Conservation (phyloP, 139 green algal species). For the Chlorella sorokiniana region DNA sequence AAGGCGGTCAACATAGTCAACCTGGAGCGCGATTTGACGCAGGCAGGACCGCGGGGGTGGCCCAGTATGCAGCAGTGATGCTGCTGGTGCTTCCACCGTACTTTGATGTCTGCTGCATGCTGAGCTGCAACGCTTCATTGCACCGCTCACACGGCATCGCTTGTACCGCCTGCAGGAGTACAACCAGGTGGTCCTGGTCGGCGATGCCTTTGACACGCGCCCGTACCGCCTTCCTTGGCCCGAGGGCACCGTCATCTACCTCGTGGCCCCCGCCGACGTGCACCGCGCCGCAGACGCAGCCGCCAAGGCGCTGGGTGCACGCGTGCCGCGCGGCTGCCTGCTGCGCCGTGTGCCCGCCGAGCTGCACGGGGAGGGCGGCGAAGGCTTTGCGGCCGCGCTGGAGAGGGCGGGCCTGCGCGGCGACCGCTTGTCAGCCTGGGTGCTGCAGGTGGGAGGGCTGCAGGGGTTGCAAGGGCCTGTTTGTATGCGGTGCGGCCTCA, state of each 20-base stretch:
- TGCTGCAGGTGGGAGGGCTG: conserved; percentile 25
- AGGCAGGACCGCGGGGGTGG: not conserved
- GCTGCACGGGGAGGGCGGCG: conserved; percentile 20
- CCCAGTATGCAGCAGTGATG: not conserved
- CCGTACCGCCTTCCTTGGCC: conserved; percentile 73
- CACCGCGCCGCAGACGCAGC: conserved; percentile 56
- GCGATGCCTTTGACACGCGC: conserved; percentile 72
- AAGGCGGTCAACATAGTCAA: conserved; percentile 57
- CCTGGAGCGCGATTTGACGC: conserved; percentile 45
- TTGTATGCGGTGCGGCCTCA: too few species aligned
- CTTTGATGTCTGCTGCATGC: not conserved
- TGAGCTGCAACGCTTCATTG: not conserved
- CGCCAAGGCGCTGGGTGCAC: conserved; percentile 34
- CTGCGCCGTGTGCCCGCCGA: conserved; percentile 59
- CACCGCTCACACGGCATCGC: too few species aligned
- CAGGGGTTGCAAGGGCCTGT: not conserved
- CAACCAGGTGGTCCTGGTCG: conserved; percentile 77
- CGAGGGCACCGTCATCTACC: conserved; percentile 71
- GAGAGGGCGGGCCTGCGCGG: conserved; percentile 51
- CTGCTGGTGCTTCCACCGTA: not conserved
- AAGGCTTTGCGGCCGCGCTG: conserved; percentile 38
- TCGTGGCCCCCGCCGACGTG: conserved; percentile 60
- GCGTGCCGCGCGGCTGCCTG: conserved; percentile 65
- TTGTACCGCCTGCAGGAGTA: conserved; percentile 35
- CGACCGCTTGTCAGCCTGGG: conserved; percentile 74